Base-by-base conservation (phyloP, 495 filamentous ascomycete species). In the Astrothelium subdiscretum region DNA sequence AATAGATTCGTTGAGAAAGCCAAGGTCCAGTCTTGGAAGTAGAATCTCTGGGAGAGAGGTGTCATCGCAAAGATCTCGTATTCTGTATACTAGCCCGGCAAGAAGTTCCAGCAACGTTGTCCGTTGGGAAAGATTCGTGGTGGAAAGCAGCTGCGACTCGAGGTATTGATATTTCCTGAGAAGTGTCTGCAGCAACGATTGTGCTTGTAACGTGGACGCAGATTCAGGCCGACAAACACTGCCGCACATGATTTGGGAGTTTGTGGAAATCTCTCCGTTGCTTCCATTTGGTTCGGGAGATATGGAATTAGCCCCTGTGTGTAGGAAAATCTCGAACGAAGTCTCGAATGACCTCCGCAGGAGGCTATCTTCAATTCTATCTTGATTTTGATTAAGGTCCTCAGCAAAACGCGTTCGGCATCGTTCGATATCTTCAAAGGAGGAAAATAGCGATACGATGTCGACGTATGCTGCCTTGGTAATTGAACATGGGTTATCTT, bases 401-500 rank as follows among this genome's bases (percentile, higher is more conserved):
- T 52, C 12, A 4, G 35, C 29, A 24, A 18, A 58, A 60, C 26
- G 54, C 31, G 18, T 63, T 4, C 26, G 27, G n/a, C n/a, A 31
- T 13, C 3, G 15, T 18, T 2, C 31, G 18, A 57, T 13, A 29
- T 59, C 24, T 5, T 59, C 18, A 27, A 38, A 62, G 12, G 62
- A 58, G 13, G 31, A 31, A 6, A 32, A 20, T 15, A 64, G 22
- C 6, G 48, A 54, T 11, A 71, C 13, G 11, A 72, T 61, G 32
- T 74, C 70, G 2, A 76, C 48, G 48, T 64, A 70, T 15, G 68
- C 63, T 2, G 70, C 68, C 38, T 68, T 69, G 8, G 70, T 74
- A 22, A 74, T 62, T n/a, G 71, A 59, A 44, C 70, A 72, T 24
- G 24, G 13, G 42, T 66, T 74, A 5, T 13, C 8, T 20, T 29